Evolutionary conservation across 371 early-diverging fungal genomes (phyloP).

Genomic region (Mucor plumbeus): DNA sequence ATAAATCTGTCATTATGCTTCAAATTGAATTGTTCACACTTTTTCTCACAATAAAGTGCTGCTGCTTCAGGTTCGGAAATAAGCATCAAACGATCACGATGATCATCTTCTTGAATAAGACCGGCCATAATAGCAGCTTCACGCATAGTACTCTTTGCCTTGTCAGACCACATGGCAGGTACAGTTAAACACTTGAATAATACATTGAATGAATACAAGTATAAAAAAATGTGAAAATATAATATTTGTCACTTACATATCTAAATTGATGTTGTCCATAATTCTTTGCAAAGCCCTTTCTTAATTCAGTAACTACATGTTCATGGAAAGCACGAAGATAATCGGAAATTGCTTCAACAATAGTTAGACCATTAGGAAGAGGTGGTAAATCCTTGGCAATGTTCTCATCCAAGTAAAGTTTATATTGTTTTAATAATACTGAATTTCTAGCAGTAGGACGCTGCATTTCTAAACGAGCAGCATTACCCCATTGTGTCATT

Average conservation of each 20-base stretch:
- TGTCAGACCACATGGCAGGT: constrained; percentile 60
- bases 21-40: constrained; percentile 54
- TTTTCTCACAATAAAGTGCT: constrained; percentile 59
- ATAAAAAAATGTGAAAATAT: background rate
- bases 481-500: constrained; percentile 57
- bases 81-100: constrained; percentile 49
- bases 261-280: constrained; percentile 52
- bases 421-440: constrained; percentile 52
- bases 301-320: constrained; percentile 42
- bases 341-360: constrained; percentile 53
- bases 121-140: constrained; percentile 54
- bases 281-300: constrained; percentile 50
- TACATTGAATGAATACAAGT: background rate
- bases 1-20: constrained; percentile 53
- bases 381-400: constrained; percentile 44
- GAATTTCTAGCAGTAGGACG: constrained; percentile 37
- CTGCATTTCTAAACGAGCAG: constrained; percentile 35
- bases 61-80: constrained; percentile 61
- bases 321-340: constrained; percentile 53
- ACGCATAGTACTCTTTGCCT: constrained; percentile 58
- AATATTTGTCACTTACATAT: constrained; percentile 26
- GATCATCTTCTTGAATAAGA: constrained; percentile 43
- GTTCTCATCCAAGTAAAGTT: constrained; percentile 54
- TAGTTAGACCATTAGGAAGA: constrained; percentile 52
- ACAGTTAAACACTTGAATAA: constrained; percentile 51